Evolutionary conservation across 257 asterid genomes (phyloP).

Genomic region (Nicotiana otophora): DNA sequence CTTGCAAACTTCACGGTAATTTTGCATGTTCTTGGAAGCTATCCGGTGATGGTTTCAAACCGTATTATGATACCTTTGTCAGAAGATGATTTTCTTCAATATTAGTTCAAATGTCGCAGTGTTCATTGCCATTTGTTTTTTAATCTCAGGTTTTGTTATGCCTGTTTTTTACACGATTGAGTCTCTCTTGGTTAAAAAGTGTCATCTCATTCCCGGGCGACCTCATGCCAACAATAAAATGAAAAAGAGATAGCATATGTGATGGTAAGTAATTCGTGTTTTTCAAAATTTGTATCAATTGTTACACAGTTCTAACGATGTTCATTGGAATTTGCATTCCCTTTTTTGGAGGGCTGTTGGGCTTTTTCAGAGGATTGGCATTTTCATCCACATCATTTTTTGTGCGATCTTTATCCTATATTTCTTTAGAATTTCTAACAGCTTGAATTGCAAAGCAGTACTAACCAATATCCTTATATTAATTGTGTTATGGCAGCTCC

Average conservation of each 20-base stretch:
- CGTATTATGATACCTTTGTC: too few relatives aligned
- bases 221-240: not conserved
- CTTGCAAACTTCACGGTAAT: too few relatives aligned
- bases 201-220: constrained; percentile 25
- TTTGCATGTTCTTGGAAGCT: too few relatives aligned
- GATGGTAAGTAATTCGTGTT: not conserved
- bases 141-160: constrained; percentile 39
- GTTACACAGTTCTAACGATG: constrained; percentile 28
- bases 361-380: constrained; percentile 44
- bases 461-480: too few relatives aligned
- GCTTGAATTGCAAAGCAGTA: too few relatives aligned
- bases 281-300: not conserved
- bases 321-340: constrained; percentile 28
- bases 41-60: too few relatives aligned
- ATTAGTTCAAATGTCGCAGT: too few relatives aligned
- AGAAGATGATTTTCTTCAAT: too few relatives aligned
- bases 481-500: too few relatives aligned
- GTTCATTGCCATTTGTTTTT: not conserved
- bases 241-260: too few relatives aligned
- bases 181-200: constrained; percentile 14
- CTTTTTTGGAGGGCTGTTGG: constrained; percentile 43
- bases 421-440: too few relatives aligned
- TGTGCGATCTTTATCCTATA: too few relatives aligned
- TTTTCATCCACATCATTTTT: constrained; percentile 31
- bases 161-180: constrained; percentile 47